phyloP scores from a whole-genome alignment of 2,329 filamentous ascomycete genomes.

The Penicillium griseofulvum region DNA sequence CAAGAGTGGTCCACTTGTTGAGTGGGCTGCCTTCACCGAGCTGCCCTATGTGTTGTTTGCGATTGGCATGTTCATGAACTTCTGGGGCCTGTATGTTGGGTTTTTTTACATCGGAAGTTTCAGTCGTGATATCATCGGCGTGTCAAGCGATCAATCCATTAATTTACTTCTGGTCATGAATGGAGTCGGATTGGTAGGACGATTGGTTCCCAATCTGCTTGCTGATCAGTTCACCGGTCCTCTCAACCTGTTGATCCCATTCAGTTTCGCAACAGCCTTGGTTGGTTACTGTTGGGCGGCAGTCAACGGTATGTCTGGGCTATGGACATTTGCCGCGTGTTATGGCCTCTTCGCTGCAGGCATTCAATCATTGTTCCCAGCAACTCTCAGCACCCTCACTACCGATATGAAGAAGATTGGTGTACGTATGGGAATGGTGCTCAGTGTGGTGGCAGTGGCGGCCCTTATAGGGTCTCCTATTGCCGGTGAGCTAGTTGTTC shows the following conservation, averaged over 20 bases:
- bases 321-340: constrained; percentile 62
- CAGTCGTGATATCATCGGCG: constrained; percentile 38
- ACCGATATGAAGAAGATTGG: constrained; percentile 54
- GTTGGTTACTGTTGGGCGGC: constrained; percentile 58
- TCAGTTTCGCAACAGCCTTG: constrained; percentile 42
- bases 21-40: constrained; percentile 53
- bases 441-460: constrained; percentile 54
- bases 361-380: constrained; percentile 66
- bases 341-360: constrained; percentile 65
- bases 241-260: constrained; percentile 60
- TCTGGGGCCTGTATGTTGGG: constrained; percentile 55
- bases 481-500: constrained; percentile 52
- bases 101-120: constrained; percentile 51
- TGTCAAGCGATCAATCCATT: constrained; percentile 50
- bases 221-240: constrained; percentile 59
- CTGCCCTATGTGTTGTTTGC: constrained; percentile 46
- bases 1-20: constrained; percentile 52
- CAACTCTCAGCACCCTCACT: constrained; percentile 56
- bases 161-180: constrained; percentile 66
- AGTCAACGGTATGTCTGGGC: constrained; percentile 48
- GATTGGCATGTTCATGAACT: constrained; percentile 46
- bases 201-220: constrained; percentile 57
- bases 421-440: constrained; percentile 57
- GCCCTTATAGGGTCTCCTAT: constrained; percentile 56
- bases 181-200: constrained; percentile 58